These are phyloP conservation scores for Mucor piriformis DNA, from an alignment of 371 early-diverging fungal genomes.

Conservation along the genomic window DNA sequence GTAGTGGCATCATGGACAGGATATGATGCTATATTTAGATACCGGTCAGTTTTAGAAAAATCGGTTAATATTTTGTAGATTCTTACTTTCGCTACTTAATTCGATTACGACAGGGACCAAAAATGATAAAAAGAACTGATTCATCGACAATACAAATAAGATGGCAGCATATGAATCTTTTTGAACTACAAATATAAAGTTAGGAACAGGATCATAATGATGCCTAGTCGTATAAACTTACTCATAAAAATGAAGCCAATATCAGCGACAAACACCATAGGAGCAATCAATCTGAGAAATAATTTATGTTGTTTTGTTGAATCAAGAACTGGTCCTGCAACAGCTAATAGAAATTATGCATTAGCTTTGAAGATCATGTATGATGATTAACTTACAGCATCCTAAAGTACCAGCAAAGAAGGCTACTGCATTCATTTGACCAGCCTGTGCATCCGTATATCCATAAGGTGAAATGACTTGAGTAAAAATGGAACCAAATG, in stretches of 20 bases:
- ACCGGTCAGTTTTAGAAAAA: not conserved
- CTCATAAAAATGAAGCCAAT: constrained; percentile 50
- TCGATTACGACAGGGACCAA: constrained; percentile 59
- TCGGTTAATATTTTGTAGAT: not conserved
- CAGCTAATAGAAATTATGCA: constrained; percentile 16
- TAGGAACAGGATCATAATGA: not conserved
- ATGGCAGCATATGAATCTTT: constrained; percentile 47
- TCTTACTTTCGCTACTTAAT: constrained; percentile 55
- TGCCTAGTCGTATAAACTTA: constrained; percentile 6
- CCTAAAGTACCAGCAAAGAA: constrained; percentile 46
- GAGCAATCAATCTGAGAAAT: constrained; percentile 47
- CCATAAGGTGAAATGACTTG: constrained; percentile 57
- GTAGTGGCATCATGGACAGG: constrained; percentile 58
- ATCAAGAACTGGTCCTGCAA: constrained; percentile 57
- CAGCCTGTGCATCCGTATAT: constrained; percentile 55
- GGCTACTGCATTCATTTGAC: constrained; percentile 39
- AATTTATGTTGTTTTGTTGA: constrained; percentile 54
- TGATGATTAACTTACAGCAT: constrained; percentile 31
- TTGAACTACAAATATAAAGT: constrained; percentile 26
- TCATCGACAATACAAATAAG: constrained; percentile 45
- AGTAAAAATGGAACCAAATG: constrained; percentile 51
- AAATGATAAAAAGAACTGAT: constrained; percentile 54
- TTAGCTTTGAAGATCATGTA: too few relatives aligned
- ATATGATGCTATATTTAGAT: constrained; percentile 40
- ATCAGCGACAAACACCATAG: constrained; percentile 51